Conservation (phyloP, 2,329 filamentous ascomycete genomes). For the Fusarium foetens region DNA sequence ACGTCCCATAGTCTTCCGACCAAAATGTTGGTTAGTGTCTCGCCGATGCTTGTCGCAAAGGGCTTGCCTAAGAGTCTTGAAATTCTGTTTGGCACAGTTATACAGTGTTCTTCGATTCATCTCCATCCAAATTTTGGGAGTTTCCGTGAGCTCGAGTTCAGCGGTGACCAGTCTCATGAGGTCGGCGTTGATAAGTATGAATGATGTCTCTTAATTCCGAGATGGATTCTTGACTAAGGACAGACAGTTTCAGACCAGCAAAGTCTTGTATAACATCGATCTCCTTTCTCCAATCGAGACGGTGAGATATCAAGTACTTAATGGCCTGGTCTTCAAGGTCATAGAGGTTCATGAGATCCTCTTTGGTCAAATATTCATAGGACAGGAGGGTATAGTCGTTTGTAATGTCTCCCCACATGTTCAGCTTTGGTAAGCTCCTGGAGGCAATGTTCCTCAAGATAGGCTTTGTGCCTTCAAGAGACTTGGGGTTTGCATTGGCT, state of each 20-base stretch:
- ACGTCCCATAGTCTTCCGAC: neutral
- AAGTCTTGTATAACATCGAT: neutral
- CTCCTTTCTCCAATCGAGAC: neutral
- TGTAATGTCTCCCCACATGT: constrained; percentile 28
- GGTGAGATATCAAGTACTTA: neutral
- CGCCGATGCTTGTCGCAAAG: neutral
- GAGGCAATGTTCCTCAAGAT: neutral
- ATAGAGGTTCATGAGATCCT: neutral
- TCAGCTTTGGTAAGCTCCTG: neutral
- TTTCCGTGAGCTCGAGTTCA: neutral
- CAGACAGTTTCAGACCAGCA: neutral
- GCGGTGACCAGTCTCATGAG: neutral
- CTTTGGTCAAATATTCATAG: neutral
- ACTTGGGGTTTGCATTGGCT: neutral
- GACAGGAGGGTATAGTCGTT: constrained; percentile 15
- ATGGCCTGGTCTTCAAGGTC: neutral
- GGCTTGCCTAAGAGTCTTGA: neutral
- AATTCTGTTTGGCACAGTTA: neutral
- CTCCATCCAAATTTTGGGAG: neutral
- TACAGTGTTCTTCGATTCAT: neutral
- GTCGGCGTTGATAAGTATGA: neutral
- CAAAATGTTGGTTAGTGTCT: neutral
- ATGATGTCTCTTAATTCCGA: neutral
- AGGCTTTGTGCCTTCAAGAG: neutral
- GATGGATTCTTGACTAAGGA: neutral